Evolutionary conservation across 345 rosid genomes (phyloP).

Genomic region (Brassica carinata): DNA sequence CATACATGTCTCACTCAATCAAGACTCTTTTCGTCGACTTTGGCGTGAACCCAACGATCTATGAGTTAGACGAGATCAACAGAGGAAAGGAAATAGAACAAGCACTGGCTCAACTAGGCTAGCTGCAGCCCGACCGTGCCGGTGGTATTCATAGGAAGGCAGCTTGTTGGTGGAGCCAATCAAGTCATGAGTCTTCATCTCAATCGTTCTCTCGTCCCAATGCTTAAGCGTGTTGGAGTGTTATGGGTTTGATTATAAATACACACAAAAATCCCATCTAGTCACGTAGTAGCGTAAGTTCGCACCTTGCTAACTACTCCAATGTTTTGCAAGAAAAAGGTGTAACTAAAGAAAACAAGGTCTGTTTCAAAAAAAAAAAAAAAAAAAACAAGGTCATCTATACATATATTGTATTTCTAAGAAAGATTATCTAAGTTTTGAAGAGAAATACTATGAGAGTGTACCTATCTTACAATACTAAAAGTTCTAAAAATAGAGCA

Average conservation of each 20-base stretch:
- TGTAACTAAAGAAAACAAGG: background rate
- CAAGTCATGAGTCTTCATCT: slow-evolving; percentile 83
- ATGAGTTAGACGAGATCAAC: slow-evolving; percentile 64
- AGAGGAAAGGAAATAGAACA: slow-evolving; percentile 72
- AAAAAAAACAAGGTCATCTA: background rate
- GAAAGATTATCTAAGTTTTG: background rate
- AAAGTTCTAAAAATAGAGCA: no score
- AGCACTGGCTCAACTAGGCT: slow-evolving; percentile 54
- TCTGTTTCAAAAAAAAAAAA: no score
- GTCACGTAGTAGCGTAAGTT: no score
- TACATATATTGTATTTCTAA: background rate
- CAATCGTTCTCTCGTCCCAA: slow-evolving; percentile 58
- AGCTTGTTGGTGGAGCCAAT: slow-evolving; percentile 18
- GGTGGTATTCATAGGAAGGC: slow-evolving; percentile 68
- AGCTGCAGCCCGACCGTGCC: slow-evolving; percentile 65
- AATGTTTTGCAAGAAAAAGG: background rate
- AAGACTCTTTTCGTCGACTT: slow-evolving; percentile 61
- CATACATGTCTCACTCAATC: slow-evolving; percentile 63
- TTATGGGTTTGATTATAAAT: slow-evolving; percentile 52
- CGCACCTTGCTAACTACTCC: background rate
- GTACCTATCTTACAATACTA: no score
- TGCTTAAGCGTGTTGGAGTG: slow-evolving; percentile 70
- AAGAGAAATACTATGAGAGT: no score
- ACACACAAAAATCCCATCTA: background rate
- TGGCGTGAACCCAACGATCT: slow-evolving; percentile 65